These are phyloP conservation scores for Termitomyces sp. DNA, from an alignment of 768 basidiomycete genomes.

Conservation along the genomic window DNA sequence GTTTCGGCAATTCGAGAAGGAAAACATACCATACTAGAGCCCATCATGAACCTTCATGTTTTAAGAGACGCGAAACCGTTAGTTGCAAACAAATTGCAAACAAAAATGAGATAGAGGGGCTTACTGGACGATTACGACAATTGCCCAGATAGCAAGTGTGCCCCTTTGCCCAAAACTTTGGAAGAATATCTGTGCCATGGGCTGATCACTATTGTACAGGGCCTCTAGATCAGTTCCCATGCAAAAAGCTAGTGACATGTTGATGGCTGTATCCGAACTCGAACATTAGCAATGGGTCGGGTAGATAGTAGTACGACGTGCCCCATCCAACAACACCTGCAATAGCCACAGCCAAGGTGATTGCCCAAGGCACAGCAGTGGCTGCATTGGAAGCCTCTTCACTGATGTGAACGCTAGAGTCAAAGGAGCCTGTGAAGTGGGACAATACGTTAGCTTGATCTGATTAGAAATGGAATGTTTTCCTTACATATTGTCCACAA, in stretches of 20 bases:
- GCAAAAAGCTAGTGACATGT: constrained; percentile 60
- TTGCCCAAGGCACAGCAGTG: constrained; percentile 67
- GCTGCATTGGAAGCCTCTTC: constrained; percentile 73
- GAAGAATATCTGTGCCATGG: constrained; percentile 60
- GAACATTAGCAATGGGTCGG: neutral
- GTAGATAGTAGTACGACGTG: constrained; percentile 21
- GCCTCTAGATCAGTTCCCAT: constrained; percentile 51
- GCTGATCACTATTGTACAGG: constrained; percentile 44
- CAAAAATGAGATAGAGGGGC: neutral
- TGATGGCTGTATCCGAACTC: constrained; percentile 37
- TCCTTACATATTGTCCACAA: constrained; percentile 41
- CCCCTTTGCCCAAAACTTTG: constrained; percentile 38
- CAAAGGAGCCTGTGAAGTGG: constrained; percentile 24
- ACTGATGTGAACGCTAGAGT: constrained; percentile 64
- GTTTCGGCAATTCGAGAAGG: neutral
- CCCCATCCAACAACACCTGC: constrained; percentile 62
- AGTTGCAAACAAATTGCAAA: neutral
- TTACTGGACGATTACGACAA: constrained; percentile 39
- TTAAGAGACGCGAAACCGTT: neutral
- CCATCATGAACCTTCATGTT: constrained; percentile 47
- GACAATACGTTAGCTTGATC: neutral
- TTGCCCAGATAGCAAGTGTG: constrained; percentile 34
- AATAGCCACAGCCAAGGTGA: constrained; percentile 52
- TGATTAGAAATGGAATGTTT: neutral
- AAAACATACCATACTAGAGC: constrained; percentile 44